Evolutionary conservation across 2,329 filamentous ascomycete genomes (phyloP), one percentile per base, ranked within the genome.

Genomic region (Exophiala sp.): DNA sequence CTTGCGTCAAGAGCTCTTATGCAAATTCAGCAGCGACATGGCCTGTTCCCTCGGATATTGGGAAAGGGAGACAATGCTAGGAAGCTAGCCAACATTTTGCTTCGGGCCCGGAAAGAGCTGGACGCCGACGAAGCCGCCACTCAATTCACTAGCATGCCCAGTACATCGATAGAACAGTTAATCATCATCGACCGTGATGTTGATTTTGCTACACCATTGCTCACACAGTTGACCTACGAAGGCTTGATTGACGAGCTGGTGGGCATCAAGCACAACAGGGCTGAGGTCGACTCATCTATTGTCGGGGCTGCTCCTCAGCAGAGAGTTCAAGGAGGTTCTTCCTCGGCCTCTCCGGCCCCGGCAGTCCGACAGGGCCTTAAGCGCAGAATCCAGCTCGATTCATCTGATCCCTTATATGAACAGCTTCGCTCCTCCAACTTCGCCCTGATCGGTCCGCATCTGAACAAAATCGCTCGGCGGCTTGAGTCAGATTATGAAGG

Each of bases 141-240:
- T 2, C 58, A 53, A 29, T 60, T 60, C 41, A 70, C 74, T 22
- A 74, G 72, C 35, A 83, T 87, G 9, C 91, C 93, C 10, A 97
- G 93, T 66, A 85, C 85, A 9, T 83, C 83, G 5, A 86, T 89
- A 41, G 93, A 98, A 66, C 95, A 85, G 63, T 74, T 96, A 52
- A 90, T 98, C 62, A 86, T 98, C 53, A 89, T 98, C 48, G 93
- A 98, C 67, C 86, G 93, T 43, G 90, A 96, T 65, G 85, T 95
- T 48, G 93, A 98, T 66, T 89, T 93, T 62, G 88, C 91, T 13
- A 96, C 93, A 1, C 85, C 86, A 0, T 76, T 98, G 13, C 82
- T 98, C 46, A 97, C 91, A 0, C 93, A 98, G 66, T 73, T 98
- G 55, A 98, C 93, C 1, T 98, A 98, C 63, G 91, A 98, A 70